A percentile compares a stretch with the other conserved stretches of the same genome.
phyloP scores from a whole-genome alignment of 305 asterid species.

The Solanum hybrid region DNA sequence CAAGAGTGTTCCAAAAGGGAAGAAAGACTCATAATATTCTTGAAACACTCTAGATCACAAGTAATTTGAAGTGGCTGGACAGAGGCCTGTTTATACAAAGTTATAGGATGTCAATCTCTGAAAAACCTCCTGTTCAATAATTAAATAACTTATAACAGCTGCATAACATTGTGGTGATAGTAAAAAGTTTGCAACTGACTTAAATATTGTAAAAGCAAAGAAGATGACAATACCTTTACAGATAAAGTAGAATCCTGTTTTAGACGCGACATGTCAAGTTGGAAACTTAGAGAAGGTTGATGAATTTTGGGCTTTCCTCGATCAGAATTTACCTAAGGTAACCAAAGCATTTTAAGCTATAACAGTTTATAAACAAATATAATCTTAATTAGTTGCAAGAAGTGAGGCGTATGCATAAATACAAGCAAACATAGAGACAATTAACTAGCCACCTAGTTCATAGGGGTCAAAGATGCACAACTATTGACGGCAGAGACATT shows the following conservation, averaged over 20 bases:
- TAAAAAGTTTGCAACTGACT: not conserved
- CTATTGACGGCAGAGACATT: not conserved
- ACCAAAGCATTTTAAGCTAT: not conserved
- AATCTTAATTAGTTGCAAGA: constrained; percentile 10
- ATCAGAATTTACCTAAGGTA: constrained; percentile 33
- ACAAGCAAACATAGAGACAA: not conserved
- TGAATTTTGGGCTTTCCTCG: constrained; percentile 30
- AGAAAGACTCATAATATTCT: constrained; percentile 46
- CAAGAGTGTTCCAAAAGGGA: constrained; percentile 33
- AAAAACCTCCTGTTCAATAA: not conserved
- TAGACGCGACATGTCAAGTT: constrained; percentile 49
- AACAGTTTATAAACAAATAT: constrained; percentile 1
- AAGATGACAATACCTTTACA: constrained; percentile 47
- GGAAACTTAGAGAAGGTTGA: constrained; percentile 52
- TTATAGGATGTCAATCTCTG: not conserved
- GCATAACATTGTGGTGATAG: not conserved
- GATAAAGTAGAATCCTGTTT: constrained; percentile 38
- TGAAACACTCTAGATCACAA: constrained; percentile 53
- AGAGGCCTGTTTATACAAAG: constrained; percentile 34
- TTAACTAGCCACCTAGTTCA: not conserved
- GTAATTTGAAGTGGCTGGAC: constrained; percentile 50
- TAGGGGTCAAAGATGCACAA: not conserved
- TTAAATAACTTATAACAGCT: not conserved
- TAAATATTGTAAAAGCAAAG: not conserved
- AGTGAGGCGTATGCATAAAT: not conserved